Evolutionary conservation across 768 basidiomycete genomes (phyloP).

Genomic region (Termitomyces sp.): DNA sequence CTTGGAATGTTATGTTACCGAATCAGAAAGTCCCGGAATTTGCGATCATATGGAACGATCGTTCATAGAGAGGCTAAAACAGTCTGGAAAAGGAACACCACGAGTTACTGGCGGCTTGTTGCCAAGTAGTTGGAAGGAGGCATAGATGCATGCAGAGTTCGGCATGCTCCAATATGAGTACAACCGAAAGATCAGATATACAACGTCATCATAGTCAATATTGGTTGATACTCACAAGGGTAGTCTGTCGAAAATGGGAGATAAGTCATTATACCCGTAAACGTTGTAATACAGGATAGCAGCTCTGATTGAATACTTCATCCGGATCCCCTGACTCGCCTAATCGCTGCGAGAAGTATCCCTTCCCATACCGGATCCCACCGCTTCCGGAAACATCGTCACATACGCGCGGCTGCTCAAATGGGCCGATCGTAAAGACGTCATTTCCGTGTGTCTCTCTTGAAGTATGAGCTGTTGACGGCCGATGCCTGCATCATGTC

Average conservation of each 20-base stretch:
- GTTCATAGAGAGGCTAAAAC: neutral
- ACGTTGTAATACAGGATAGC: constrained; percentile 9
- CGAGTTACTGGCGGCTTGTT: neutral
- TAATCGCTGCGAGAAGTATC: neutral
- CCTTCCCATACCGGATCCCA: neutral
- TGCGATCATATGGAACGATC: neutral
- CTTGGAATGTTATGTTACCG: constrained; percentile 6
- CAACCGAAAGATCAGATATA: neutral
- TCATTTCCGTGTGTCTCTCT: constrained; percentile 41
- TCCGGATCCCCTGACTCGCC: neutral
- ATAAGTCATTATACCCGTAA: neutral
- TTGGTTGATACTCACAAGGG: neutral
- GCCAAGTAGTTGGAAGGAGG: neutral
- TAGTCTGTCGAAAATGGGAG: neutral
- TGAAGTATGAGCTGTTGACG: constrained; percentile 86
- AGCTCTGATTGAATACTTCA: constrained; percentile 13
- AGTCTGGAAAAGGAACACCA: neutral
- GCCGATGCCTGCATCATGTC: constrained; percentile 78
- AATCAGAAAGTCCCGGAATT: neutral
- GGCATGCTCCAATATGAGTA: neutral
- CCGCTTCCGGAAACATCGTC: too few relatives aligned
- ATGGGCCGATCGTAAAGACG: constrained; percentile 10
- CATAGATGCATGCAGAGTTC: neutral
- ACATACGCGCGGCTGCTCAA: too few relatives aligned
- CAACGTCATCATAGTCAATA: neutral